A percentile compares a stretch with the other conserved stretches of the same genome.
Conservation (phyloP, 768 basidiomycete species). For the Tricholoma matsutake region DNA sequence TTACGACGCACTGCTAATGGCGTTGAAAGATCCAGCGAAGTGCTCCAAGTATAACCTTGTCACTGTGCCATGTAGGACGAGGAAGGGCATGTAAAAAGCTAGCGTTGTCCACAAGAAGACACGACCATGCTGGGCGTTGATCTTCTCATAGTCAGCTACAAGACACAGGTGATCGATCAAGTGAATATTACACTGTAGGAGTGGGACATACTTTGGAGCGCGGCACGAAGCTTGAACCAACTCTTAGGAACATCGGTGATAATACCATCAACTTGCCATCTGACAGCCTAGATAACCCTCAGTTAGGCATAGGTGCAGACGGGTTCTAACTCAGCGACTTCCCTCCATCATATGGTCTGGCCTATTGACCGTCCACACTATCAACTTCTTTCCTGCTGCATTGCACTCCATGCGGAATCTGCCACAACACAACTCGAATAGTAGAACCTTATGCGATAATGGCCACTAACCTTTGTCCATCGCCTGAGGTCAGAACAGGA, state of each 20-base stretch:
- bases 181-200: neutral
- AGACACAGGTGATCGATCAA: neutral
- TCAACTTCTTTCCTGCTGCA: constrained; percentile 74
- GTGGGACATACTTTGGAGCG: constrained; percentile 46
- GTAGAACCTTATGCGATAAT: constrained; percentile 2
- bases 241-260: constrained; percentile 71
- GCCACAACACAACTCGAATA: constrained; percentile 6
- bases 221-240: constrained; percentile 62
- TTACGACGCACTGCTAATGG: too few relatives aligned
- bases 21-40: constrained; percentile 53
- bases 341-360: constrained; percentile 90
- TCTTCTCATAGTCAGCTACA: constrained; percentile 66
- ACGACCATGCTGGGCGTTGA: constrained; percentile 57
- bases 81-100: constrained; percentile 54
- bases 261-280: constrained; percentile 78
- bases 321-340: constrained; percentile 17
- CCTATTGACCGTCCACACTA: constrained; percentile 97
- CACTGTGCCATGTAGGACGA: constrained; percentile 24
- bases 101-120: constrained; percentile 73
- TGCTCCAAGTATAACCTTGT: constrained; percentile 41
- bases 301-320: neutral
- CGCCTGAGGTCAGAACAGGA: constrained; percentile 60
- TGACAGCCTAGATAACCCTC: constrained; percentile 50
- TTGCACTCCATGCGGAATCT: constrained; percentile 84
- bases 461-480: constrained; percentile 63